Percentiles rank a stretch among this genome's conserved stretches.
These are phyloP conservation scores for Asclepias syriaca DNA, from an alignment of 257 asterid genomes.

Conservation along the genomic window DNA sequence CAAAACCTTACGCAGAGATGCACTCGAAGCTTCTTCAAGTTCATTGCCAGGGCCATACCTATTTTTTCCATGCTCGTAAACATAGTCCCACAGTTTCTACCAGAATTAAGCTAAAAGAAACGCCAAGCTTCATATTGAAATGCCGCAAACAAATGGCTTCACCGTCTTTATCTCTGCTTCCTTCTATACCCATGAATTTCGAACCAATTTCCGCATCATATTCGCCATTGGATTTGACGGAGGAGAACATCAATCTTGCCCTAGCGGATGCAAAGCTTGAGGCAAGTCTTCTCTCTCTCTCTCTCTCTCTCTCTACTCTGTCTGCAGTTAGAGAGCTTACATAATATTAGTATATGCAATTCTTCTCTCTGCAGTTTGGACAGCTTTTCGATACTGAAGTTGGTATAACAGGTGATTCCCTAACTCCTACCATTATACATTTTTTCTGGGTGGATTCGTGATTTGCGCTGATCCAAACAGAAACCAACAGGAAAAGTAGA, in stretches of 20 bases:
- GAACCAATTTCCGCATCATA: conserved; percentile 42
- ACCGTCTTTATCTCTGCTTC: conserved; percentile 18
- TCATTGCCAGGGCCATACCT: conserved; percentile 19
- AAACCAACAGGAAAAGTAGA: conserved; percentile 62
- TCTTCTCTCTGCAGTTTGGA: conserved; percentile 51
- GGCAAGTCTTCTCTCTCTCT: conserved; percentile 28
- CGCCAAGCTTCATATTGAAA: neutral
- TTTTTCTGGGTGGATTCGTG: neutral
- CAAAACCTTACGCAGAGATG: neutral
- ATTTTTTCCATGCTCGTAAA: conserved; percentile 13
- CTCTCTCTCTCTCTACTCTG: neutral
- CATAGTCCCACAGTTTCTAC: conserved; percentile 14
- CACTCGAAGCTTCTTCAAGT: conserved; percentile 20
- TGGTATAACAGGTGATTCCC: conserved; percentile 70
- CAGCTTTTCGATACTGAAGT: conserved; percentile 80
- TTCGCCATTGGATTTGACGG: conserved; percentile 65
- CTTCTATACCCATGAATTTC: neutral
- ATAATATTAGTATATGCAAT: neutral
- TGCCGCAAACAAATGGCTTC: conserved; percentile 10
- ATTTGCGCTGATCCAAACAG: neutral
- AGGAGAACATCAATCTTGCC: conserved; percentile 65
- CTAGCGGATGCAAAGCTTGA: conserved; percentile 59
- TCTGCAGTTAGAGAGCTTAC: neutral
- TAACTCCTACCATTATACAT: neutral
- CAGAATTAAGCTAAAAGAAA: conserved; percentile 25